Conservation (phyloP, 345 rosid species). For the Rhizophora mangle region DNA sequence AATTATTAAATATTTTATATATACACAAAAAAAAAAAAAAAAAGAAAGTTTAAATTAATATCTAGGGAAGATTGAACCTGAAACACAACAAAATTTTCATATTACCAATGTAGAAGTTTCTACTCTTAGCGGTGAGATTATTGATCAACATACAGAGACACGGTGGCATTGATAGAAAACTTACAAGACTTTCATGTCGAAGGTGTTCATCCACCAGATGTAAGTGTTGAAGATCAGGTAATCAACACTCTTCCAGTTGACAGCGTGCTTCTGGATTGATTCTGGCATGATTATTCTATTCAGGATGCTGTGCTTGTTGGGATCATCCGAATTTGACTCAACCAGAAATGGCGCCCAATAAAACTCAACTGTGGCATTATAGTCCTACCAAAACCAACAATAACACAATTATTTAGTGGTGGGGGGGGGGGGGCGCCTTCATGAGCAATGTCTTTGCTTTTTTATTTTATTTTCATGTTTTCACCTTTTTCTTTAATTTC, state of each 20-base stretch:
- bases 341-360: constrained; percentile 93
- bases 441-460: not conserved
- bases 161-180: constrained; percentile 17
- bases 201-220: constrained; percentile 86
- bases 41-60: no score
- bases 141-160: no score
- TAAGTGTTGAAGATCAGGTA: constrained; percentile 77
- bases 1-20: no score
- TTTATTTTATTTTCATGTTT: not conserved
- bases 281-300: constrained; percentile 70
- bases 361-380: constrained; percentile 78
- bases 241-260: constrained; percentile 73
- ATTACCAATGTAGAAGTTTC: no score
- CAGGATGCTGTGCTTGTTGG: constrained; percentile 63
- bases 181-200: constrained; percentile 68
- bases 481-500: not conserved
- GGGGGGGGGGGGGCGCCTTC: not conserved
- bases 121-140: no score
- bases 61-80: no score
- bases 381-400: constrained; percentile 40
- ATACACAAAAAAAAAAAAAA: no score
- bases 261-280: constrained; percentile 76
- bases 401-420: not conserved
- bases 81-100: no score
- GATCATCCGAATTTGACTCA: constrained; percentile 92